Conservation (phyloP, 345 rosid species). For the Camelina hispida region DNA sequence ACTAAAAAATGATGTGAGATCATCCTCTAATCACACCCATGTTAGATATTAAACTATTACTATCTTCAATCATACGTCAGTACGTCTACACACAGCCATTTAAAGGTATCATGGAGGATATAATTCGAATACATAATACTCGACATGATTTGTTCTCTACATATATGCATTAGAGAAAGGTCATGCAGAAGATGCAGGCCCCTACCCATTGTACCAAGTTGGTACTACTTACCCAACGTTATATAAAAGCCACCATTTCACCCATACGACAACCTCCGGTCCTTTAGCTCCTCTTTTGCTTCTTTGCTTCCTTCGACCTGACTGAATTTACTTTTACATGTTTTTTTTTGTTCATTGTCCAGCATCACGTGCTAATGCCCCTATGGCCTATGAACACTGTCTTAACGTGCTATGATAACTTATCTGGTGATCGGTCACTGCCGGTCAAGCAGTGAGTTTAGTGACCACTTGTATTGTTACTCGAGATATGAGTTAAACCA, state of each 20-base stretch:
- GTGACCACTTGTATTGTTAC: too few species aligned
- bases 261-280: slow-evolving; percentile 34
- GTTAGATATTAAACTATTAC: background rate
- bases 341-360: background rate
- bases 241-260: slow-evolving; percentile 14
- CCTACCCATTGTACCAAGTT: slow-evolving; percentile 16
- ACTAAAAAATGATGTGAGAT: background rate
- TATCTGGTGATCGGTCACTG: background rate
- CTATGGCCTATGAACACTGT: slow-evolving; percentile 10
- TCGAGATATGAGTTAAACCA: too few species aligned
- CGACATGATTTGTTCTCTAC: background rate
- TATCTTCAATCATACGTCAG: background rate
- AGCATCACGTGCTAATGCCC: slow-evolving; percentile 15
- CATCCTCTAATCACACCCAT: background rate
- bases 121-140: background rate
- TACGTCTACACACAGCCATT: background rate
- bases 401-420: background rate
- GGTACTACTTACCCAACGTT: background rate
- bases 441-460: background rate
- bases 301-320: slow-evolving; percentile 1
- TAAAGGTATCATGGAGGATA: background rate
- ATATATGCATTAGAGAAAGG: too few species aligned
- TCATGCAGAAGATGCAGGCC: background rate
- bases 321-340: slow-evolving; percentile 15
- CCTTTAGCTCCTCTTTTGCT: slow-evolving; percentile 6